These are phyloP conservation scores for Cladosporium sp. DNA, from an alignment of 2,329 filamentous ascomycete species.

Conservation along the genomic window DNA sequence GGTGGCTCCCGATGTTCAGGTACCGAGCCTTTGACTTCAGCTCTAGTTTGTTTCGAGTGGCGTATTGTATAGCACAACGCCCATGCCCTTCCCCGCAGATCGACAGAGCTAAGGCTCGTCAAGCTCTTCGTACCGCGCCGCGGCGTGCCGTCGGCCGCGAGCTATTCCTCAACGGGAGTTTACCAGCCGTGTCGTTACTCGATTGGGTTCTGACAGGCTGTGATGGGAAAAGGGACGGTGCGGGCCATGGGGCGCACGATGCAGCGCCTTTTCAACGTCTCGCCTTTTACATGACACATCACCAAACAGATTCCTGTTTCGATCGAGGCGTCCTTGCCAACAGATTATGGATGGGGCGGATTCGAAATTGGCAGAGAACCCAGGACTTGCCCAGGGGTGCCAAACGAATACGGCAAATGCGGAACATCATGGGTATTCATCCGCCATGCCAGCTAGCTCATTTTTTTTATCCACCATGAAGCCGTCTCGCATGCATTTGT, in stretches of 20 bases:
- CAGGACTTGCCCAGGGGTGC: not conserved
- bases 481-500: not conserved
- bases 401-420: not conserved
- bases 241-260: not conserved
- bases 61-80: not conserved
- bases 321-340: not conserved
- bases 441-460: not conserved
- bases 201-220: conserved; percentile 2
- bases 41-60: not conserved
- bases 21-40: not conserved
- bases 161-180: not conserved
- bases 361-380: not conserved
- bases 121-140: not conserved
- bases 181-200: not conserved
- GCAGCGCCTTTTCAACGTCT: not conserved
- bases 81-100: not conserved
- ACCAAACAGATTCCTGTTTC: not conserved
- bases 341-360: not conserved
- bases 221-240: not conserved
- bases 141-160: not conserved
- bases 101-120: not conserved
- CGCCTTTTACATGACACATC: not conserved
- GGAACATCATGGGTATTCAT: not conserved
- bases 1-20: not conserved
- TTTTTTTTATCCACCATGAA: not conserved